Evolutionary conservation across 1,139 yeast species (phyloP), one percentile per base, ranked within the genome.

Genomic region (Lodderomyces beijingensis): DNA sequence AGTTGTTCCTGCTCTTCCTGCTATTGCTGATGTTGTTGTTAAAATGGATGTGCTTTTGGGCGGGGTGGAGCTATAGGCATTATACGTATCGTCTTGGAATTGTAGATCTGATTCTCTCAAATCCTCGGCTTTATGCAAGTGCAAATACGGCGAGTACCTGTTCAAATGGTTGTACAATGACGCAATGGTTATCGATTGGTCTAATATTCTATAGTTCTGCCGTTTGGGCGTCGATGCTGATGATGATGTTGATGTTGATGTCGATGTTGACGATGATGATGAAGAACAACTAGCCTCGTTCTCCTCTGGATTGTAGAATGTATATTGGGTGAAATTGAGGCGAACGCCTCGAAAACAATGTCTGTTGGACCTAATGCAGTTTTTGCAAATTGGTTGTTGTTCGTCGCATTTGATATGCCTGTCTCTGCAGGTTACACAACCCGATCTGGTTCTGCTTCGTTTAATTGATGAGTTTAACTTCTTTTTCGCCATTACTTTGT

Each of bases 381-480:
- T 67, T 28, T 59, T 59, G 45, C 74, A 67, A 17, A 66, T 68
- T 1, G 74, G 74, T 32, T 55, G 59, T 39, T 61, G 68, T 45
- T 67, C 74, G 42, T 67, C 74, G 47, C 74, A 67, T 46, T 67
- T 67, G 62, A 67, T 65, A 45, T 67, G 74, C 33, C 74, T 52
- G 40, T 67, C 74, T 28, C 74, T 59, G 46, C 74, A 67, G 9
- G 74, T 67, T 33, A 65, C 52, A 44, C 74, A 67, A 8, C 74
- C 74, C 7, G 71, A 65, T 35, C 74, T 53, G 8, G 73, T 65
- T 46, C 70, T 49, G 34, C 59, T 56, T 38, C 60, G 45, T 33
- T 59, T 60, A 22, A 52, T 46, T 13, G 44, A 37, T 25, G 46
- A 40, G 30, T 41, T 36, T 25, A 38, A 37, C 27, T 45, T 39